These are phyloP conservation scores for Halophytophthora batemanensis DNA, from an alignment of 352 stramenopile genomes.

Conservation along the genomic window DNA sequence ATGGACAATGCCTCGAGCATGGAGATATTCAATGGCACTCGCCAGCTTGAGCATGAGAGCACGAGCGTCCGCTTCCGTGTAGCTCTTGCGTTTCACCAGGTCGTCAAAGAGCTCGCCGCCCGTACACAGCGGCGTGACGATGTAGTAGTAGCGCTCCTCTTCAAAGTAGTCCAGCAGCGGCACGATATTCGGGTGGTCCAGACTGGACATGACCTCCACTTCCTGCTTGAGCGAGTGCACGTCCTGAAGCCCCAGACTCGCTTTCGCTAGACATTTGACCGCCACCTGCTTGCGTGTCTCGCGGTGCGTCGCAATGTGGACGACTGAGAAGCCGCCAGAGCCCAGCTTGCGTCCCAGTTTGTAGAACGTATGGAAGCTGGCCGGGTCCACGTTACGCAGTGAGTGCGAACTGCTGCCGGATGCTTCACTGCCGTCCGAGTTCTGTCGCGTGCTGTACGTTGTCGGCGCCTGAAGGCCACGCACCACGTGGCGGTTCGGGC, in stretches of 20 bases:
- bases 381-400: slow-evolving; percentile 22
- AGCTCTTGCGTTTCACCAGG: slow-evolving; percentile 92
- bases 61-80: slow-evolving; percentile 94
- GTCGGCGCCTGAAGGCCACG: slow-evolving; percentile 22
- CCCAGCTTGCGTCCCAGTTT: slow-evolving; percentile 85
- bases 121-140: slow-evolving; percentile 73
- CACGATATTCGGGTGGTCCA: slow-evolving; percentile 75
- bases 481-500: slow-evolving; percentile 24
- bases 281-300: slow-evolving; percentile 72
- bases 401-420: slow-evolving; percentile 29
- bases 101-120: slow-evolving; percentile 96
- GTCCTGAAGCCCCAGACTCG: slow-evolving; percentile 41
- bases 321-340: slow-evolving; percentile 84
- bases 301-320: slow-evolving; percentile 78
- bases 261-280: slow-evolving; percentile 78
- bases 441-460: slow-evolving; percentile 32
- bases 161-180: slow-evolving; percentile 76
- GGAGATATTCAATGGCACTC: slow-evolving; percentile 90
- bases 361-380: slow-evolving; percentile 71
- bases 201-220: slow-evolving; percentile 63
- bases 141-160: slow-evolving; percentile 72
- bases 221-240: slow-evolving; percentile 67
- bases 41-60: slow-evolving; percentile 90
- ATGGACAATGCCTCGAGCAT: slow-evolving; percentile 91
- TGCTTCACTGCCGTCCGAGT: slow-evolving; percentile 41